Evolutionary conservation across 805 yeast species (phyloP).

Genomic region (Lipomyces orientalis): DNA sequence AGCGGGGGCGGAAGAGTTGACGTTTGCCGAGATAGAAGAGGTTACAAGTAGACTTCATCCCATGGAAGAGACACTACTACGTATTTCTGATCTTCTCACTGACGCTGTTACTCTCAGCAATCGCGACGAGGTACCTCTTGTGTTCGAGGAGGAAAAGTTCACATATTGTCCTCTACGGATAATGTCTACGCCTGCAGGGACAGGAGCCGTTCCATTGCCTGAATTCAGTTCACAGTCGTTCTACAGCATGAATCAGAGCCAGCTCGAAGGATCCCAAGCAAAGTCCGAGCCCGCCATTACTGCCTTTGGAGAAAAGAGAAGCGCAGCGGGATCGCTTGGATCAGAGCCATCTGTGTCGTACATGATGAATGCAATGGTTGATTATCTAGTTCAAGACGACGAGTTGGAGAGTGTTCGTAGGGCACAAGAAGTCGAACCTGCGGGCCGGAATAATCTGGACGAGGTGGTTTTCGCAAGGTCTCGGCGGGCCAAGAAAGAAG

Average conservation of each 20-base stretch:
- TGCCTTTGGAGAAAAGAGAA: neutral
- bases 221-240: conserved; percentile 16
- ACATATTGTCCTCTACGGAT: conserved; percentile 9
- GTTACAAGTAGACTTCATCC: conserved; percentile 28
- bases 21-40: conserved; percentile 20
- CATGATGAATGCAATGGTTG: conserved; percentile 37
- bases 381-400: conserved; percentile 26
- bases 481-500: conserved; percentile 3
- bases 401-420: neutral
- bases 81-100: conserved; percentile 26
- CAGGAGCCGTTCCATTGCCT: conserved; percentile 11
- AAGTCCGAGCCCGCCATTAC: conserved; percentile 3
- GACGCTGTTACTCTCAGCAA: conserved; percentile 24
- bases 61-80: conserved; percentile 21
- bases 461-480: neutral
- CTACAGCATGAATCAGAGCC: neutral
- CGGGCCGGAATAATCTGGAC: neutral
- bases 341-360: conserved; percentile 18
- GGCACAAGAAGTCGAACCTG: neutral
- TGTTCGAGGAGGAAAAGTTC: conserved; percentile 19
- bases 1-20: conserved; percentile 13
- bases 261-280: neutral
- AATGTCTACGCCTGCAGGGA: conserved; percentile 13
- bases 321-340: neutral
- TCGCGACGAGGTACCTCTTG: conserved; percentile 22